A percentile compares a stretch with the other conserved stretches of the same genome.
phyloP scores from a whole-genome alignment of 164 flowering plant species.

The Malania oleifera region DNA sequence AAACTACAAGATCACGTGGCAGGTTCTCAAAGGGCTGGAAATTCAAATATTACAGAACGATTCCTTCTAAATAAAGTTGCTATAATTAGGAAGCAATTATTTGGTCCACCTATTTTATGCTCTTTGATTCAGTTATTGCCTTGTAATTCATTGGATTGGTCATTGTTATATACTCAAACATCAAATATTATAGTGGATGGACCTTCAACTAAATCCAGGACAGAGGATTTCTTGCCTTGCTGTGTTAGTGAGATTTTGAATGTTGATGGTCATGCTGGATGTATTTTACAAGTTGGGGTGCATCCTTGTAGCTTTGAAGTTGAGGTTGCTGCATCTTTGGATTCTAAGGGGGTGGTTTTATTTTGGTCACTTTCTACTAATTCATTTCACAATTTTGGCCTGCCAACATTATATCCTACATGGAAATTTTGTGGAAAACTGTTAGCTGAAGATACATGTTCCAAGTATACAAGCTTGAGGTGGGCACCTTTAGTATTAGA shows the following conservation, averaged over 20 bases:
- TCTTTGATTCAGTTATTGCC: conserved; percentile 62
- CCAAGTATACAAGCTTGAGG: conserved; percentile 55
- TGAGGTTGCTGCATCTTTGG: conserved; percentile 75
- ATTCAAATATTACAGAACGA: conserved; percentile 13
- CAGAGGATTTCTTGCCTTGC: conserved; percentile 23
- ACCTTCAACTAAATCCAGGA: conserved; percentile 15
- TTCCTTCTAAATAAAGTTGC: conserved; percentile 42
- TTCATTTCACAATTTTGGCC: conserved; percentile 34
- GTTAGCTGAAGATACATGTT: conserved; percentile 18
- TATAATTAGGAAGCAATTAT: conserved; percentile 43
- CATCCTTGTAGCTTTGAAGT: conserved; percentile 56
- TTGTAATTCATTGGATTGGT: conserved; percentile 58
- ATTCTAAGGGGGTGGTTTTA: conserved; percentile 65
- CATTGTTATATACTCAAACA: conserved; percentile 31
- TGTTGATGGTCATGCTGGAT: conserved; percentile 67
- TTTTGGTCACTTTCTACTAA: conserved; percentile 66
- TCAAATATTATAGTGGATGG: conserved; percentile 23
- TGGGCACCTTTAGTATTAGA: conserved; percentile 72
- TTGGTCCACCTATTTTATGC: conserved; percentile 62
- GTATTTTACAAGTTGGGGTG: conserved; percentile 58
- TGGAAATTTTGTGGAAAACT: conserved; percentile 56
- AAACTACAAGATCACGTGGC: conserved; percentile 28
- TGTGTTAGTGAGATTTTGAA: conserved; percentile 27
- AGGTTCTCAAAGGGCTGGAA: conserved; percentile 13
- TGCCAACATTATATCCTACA: conserved; percentile 43